These are phyloP conservation scores for Suillus bovinus DNA, from an alignment of 768 basidiomycete species.

Conservation along the genomic window DNA sequence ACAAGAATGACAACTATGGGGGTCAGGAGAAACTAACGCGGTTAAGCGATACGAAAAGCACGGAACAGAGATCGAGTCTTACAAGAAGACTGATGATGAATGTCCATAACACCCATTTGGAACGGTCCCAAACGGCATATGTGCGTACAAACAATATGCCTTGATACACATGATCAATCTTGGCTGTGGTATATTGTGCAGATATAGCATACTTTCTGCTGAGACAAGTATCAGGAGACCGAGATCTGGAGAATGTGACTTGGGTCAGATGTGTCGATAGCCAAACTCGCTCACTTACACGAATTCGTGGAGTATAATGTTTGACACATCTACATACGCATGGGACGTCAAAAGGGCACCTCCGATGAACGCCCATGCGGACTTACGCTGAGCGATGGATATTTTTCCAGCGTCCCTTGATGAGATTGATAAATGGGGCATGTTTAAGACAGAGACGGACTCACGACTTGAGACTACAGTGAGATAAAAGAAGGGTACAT, in stretches of 20 bases:
- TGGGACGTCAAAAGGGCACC: background rate
- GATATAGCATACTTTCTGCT: conserved; percentile 3
- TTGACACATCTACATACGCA: conserved; percentile 3
- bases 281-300: background rate
- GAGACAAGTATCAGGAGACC: background rate
- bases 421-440: background rate
- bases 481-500: conserved; percentile 6
- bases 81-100: background rate
- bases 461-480: background rate
- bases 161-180: background rate
- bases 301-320: conserved; percentile 2
- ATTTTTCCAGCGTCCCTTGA: conserved; percentile 24
- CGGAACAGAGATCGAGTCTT: background rate
- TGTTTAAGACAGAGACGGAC: background rate
- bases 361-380: background rate
- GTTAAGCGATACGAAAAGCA: background rate
- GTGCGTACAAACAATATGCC: conserved; percentile 9
- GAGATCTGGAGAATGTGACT: background rate
- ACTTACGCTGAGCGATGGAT: conserved; percentile 2
- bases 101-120: background rate
- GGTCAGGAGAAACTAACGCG: background rate
- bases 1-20: conserved; percentile 1
- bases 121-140: conserved; percentile 8
- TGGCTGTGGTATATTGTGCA: background rate
- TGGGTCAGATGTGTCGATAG: background rate